A percentile compares a stretch with the other conserved stretches of the same genome.
Evolutionary conservation across 306 rosid genomes (phyloP).

Genomic region (Prunus armeniaca): DNA sequence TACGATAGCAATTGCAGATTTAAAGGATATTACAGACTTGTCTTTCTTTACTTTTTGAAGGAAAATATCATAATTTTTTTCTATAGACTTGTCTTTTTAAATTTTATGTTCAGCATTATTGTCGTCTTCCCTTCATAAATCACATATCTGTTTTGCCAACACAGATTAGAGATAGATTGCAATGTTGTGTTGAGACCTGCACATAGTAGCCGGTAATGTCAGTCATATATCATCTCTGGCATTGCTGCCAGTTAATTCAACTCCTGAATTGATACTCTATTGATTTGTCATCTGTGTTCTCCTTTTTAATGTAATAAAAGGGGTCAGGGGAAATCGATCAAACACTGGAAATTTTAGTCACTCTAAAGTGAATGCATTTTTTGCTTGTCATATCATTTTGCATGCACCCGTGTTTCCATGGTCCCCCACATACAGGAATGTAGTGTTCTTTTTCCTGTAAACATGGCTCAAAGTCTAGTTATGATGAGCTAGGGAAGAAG

Average conservation of each 20-base stretch:
- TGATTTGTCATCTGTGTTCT: neutral
- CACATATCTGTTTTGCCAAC: neutral
- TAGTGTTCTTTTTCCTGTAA: conserved; percentile 25
- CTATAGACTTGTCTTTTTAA: neutral
- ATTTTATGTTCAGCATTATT: neutral
- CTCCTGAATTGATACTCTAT: neutral
- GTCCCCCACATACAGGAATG: conserved; percentile 30
- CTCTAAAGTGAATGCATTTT: conserved; percentile 1
- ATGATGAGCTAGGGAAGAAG: conserved; percentile 37
- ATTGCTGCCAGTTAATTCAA: conserved; percentile 4
- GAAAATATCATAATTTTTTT: neutral
- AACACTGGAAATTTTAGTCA: conserved; percentile 11
- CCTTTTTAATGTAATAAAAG: neutral
- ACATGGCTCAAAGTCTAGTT: conserved; percentile 42
- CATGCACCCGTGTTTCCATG: conserved; percentile 7
- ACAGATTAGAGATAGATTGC: neutral
- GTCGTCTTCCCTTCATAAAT: neutral
- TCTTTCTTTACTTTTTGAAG: neutral
- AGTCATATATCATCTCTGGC: neutral
- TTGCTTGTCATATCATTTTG: conserved; percentile 8
- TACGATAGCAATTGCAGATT: neutral
- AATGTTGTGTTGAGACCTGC: conserved; percentile 5
- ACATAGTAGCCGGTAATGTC: neutral
- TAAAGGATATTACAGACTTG: neutral
- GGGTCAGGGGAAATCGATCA: neutral